Base-by-base conservation (phyloP, 1,139 yeast species). In the Suhomyces ambrosiae region DNA sequence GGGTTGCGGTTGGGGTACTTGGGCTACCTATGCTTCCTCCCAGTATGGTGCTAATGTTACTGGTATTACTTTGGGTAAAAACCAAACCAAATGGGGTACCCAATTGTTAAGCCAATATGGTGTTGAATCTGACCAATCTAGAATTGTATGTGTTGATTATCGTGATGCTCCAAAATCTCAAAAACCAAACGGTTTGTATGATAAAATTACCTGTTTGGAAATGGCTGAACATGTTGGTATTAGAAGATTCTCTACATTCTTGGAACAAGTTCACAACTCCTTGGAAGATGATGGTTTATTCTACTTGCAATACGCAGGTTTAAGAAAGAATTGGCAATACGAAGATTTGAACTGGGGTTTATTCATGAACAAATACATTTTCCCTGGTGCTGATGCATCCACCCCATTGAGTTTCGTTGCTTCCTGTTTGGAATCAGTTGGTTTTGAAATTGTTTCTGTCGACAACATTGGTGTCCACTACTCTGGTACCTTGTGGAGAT, bases 151-250 rank as follows among this genome's bases (percentile, higher is more conserved):
- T 68, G 73, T 81, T 61, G 96, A 88, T 65, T 88, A 89, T 73
- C 84, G 97, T 67, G 96, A 88, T 59, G 77, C 95, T 34, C 96
- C 96, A 40, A 71, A 78, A 42, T 85, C 94, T 24, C 60, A 62
- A 30, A 69, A 65, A 54, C 54, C 62, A 25, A 67, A 62, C 46
- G 88, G 87, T 43, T 76, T 79, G 63, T 88, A 88, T 66, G 82
- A 88, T 70, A 87, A 88, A 65, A 88, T 88, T 58, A 84, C 95
- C 36, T 86, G 95, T 68, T 75, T 88, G 61, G 96, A 88, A 72
- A 88, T 88, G 97, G 90, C 95, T 27, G 97, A 88, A 73, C 97
- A 88, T 63, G 96, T 88, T 59, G 97, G 97, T 59, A 84, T 88
- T 53, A 82, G 95, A 65, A 83, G 89, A 60, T 85, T 88, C 52